Evolutionary conservation across 225 moss, liverwort and hornwort species (phyloP).

Genomic region (Physcomitrellopsis africana): DNA sequence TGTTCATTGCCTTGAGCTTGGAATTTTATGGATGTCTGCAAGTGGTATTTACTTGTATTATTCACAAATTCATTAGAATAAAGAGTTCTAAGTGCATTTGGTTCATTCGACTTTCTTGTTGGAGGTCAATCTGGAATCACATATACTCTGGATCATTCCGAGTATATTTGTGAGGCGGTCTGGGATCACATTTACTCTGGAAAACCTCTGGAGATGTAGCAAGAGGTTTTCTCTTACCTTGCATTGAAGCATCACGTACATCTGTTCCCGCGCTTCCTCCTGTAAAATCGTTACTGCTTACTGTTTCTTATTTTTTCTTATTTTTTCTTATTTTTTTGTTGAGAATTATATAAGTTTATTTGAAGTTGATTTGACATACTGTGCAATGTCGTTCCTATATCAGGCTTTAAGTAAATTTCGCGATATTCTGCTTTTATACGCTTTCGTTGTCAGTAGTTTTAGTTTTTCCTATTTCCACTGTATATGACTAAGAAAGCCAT

Average conservation of each 20-base stretch:
- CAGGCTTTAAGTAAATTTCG: not conserved
- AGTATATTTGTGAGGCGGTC: conserved; percentile 11
- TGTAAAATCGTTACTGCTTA: conserved; percentile 6
- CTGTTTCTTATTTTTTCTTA: not conserved
- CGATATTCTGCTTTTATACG: not conserved
- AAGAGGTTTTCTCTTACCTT: conserved; percentile 30
- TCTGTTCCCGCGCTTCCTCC: conserved; percentile 12
- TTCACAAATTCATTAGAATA: not conserved
- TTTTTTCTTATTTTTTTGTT: too few species aligned
- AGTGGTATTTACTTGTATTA: not conserved
- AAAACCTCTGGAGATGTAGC: conserved; percentile 13
- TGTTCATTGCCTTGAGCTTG: conserved; percentile 4
- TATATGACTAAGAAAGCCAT: not conserved
- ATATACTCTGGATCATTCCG: conserved; percentile 6
- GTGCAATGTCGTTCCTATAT: conserved; percentile 6
- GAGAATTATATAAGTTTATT: not conserved
- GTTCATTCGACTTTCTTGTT: conserved; percentile 9
- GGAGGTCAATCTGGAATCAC: not conserved
- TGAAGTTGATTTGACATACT: conserved; percentile 1
- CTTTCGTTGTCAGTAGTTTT: not conserved
- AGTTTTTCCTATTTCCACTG: not conserved
- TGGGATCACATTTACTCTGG: not conserved
- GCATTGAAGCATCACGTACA: conserved; percentile 29
- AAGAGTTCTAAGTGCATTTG: conserved; percentile 16
- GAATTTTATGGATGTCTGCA: conserved; percentile 1